Percentiles rank a stretch among this genome's conserved stretches.
phyloP scores from a whole-genome alignment of 2,329 filamentous ascomycete genomes.

The Pseudocercospora ulei region DNA sequence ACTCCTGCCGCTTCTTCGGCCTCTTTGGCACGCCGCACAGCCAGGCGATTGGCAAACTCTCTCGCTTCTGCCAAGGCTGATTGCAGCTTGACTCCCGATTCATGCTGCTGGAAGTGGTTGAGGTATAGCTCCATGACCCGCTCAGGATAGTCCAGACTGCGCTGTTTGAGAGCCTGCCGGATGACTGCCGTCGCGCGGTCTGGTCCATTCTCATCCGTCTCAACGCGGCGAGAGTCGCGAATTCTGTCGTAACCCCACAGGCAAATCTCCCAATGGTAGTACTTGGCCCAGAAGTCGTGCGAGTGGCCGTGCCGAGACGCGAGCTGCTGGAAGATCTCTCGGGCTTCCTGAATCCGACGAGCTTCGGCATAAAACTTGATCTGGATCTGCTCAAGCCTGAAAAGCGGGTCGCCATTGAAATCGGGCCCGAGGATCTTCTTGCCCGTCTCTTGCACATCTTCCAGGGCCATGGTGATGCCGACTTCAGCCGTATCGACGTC shows the following conservation, averaged over 20 bases:
- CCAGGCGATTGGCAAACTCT: conserved; percentile 55
- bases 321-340: conserved; percentile 62
- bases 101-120: conserved; percentile 81
- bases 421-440: conserved; percentile 65
- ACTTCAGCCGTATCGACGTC: conserved; percentile 80
- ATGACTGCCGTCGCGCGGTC: conserved; percentile 66
- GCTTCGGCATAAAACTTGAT: conserved; percentile 86
- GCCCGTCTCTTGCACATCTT: conserved; percentile 69
- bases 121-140: conserved; percentile 63
- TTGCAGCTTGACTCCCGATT: conserved; percentile 65
- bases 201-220: conserved; percentile 52
- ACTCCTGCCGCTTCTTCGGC: conserved; percentile 55
- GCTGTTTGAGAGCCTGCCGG: conserved; percentile 55
- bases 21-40: conserved; percentile 56
- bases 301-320: conserved; percentile 60
- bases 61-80: conserved; percentile 63
- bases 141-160: conserved; percentile 65
- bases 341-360: conserved; percentile 63
- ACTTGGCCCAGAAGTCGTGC: conserved; percentile 88
- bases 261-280: conserved; percentile 85
- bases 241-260: conserved; percentile 52
- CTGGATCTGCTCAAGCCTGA: conserved; percentile 79
- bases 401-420: conserved; percentile 79
- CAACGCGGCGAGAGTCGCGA: conserved; percentile 43
- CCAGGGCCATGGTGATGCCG: conserved; percentile 72